Evolutionary conservation across 805 yeast species (phyloP), one percentile per base, ranked within the genome.

Genomic region (Cyberlindnera veronae): DNA sequence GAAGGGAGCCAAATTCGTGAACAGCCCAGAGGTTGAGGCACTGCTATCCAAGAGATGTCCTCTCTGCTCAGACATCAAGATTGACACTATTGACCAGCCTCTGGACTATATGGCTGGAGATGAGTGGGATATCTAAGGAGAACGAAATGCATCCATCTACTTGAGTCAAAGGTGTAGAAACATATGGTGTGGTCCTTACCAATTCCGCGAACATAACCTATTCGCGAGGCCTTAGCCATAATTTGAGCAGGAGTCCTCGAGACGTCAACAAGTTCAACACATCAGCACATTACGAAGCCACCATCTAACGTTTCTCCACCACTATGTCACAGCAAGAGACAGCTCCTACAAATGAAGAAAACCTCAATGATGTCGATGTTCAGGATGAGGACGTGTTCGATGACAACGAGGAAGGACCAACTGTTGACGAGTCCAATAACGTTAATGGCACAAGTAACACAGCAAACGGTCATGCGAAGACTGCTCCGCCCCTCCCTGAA

Each of bases 51-150:
- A 72, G 17, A 84, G 79, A 47, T 89, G 97, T 60, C 74, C 81
- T 8, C 61, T 87, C 10, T 89, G 96, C 59, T 80, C 87, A 43
- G 95, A 84, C 36, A 65, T 77, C 36, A 81, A 77, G 55, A 79
- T 90, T 41, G 80, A 77, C 36, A 71, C 74, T 13, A 71, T 89
- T 33, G 96, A 87, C 49, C 74, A 74, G 39, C 78, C 80, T 7
- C 67, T 87, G 27, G 70, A 63, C 26, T 68, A 67, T n/a, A 16
- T 19, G 3, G 73, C 69, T 27, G 58, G 63, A 6, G 55, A 55
- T n/a, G 73, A 65, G 30, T 80, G 86, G 86, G 67, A 51, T 13
- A 52, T 54, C 4, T 46, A 13, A 37, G n/a, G n/a, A n/a, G n/a
- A n/a, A n/a, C n/a, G n/a, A n/a, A n/a, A n/a, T n/a, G n/a, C n/a